Percentiles rank a stretch among this genome's conserved stretches.
Evolutionary conservation across 306 rosid genomes (phyloP).

Genomic region (Trifolium subterraneum): DNA sequence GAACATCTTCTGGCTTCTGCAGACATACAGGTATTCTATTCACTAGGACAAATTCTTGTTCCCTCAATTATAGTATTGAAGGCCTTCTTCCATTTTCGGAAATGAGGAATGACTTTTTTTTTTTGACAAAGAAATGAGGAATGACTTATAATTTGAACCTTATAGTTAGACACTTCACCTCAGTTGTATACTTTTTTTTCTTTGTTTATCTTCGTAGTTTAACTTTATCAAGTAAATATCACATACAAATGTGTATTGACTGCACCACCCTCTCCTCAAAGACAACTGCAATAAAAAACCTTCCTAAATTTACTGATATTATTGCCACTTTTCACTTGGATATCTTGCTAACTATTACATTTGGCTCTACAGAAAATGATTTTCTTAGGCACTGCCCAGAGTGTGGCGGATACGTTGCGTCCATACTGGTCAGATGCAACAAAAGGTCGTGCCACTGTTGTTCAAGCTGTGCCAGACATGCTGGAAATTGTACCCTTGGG

Average conservation of each 20-base stretch:
- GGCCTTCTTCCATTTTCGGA: conserved; percentile 22
- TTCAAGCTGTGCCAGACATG: conserved; percentile 84
- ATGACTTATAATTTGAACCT: background rate
- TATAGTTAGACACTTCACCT: background rate
- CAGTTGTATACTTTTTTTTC: background rate
- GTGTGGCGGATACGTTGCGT: conserved; percentile 65
- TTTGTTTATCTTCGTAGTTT: background rate
- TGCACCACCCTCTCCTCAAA: conserved; percentile 2
- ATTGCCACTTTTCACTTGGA: conserved; percentile 1
- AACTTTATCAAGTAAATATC: background rate
- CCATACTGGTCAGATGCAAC: conserved; percentile 89
- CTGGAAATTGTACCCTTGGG: conserved; percentile 91
- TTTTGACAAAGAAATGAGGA: conserved; percentile 29
- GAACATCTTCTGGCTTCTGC: conserved; percentile 80
- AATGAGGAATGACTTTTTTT: conserved; percentile 7
- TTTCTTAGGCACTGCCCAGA: conserved; percentile 70
- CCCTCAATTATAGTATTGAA: conserved; percentile 16
- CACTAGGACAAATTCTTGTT: conserved; percentile 14
- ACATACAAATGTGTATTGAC: conserved; percentile 30
- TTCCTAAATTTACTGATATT: background rate
- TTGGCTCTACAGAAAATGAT: conserved; percentile 72
- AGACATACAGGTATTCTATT: conserved; percentile 78
- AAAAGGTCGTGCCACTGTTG: conserved; percentile 66
- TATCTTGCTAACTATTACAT: conserved; percentile 34
- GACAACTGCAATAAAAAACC: conserved; percentile 7